These are phyloP conservation scores for Lindgomyces ingoldianus DNA, from an alignment of 495 filamentous ascomycete species.

Conservation along the genomic window DNA sequence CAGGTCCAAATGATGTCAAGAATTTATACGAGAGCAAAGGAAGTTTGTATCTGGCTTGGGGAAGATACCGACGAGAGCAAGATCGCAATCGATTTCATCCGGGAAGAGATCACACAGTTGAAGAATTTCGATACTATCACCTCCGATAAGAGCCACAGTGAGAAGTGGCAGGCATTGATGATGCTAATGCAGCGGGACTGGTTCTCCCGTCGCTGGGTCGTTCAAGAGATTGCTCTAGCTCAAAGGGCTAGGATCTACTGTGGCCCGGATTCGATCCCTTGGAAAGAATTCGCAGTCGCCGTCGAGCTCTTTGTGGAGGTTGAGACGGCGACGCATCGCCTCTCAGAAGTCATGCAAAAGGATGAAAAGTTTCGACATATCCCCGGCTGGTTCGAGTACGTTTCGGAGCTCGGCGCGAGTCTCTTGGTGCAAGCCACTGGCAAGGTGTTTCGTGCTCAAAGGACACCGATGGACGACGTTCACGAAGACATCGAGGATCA, in stretches of 20 bases:
- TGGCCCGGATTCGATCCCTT: constrained; percentile 20
- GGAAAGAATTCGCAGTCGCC: constrained; percentile 29
- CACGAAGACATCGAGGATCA: too few relatives aligned
- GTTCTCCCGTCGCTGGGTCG: constrained; percentile 31
- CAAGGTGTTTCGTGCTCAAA: constrained; percentile 40
- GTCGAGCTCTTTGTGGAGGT: constrained; percentile 36
- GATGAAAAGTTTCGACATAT: constrained; percentile 1
- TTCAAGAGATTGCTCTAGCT: constrained; percentile 36
- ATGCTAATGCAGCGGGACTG: constrained; percentile 27
- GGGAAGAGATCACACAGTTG: constrained; percentile 39
- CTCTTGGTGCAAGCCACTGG: constrained; percentile 44
- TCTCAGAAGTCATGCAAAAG: constrained; percentile 34
- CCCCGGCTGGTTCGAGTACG: constrained; percentile 35
- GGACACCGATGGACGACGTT: too few relatives aligned
- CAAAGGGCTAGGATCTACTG: constrained; percentile 25
- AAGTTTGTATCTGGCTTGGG: background rate
- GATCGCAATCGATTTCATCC: too few relatives aligned
- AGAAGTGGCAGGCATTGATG: constrained; percentile 28
- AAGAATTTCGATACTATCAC: constrained; percentile 42
- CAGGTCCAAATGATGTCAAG: background rate
- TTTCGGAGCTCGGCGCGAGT: constrained; percentile 43
- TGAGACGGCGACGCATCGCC: constrained; percentile 33
- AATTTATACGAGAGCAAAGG: background rate
- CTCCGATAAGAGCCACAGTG: background rate
- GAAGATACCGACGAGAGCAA: background rate